Base-by-base conservation (phyloP, 495 filamentous ascomycete species). In the Penicillium angulare region DNA sequence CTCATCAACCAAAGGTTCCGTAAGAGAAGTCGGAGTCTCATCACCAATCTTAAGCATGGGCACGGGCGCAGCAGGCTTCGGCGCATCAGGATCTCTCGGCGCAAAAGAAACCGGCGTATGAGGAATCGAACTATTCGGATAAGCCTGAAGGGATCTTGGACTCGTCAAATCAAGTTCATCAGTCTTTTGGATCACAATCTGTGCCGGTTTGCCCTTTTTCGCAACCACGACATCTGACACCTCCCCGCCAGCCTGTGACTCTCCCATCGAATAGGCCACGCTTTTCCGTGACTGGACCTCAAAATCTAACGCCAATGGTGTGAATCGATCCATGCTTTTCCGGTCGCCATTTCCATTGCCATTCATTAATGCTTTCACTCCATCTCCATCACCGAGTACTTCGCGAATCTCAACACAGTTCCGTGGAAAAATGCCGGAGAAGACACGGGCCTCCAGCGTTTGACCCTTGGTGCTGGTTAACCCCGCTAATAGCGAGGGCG, bases 1-100 rank as follows among this genome's bases (percentile, higher is more conserved):
- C 64, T 99, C 93, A 66, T 97, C 95, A 9, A 99, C 91, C 48
- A 99, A 73, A 3, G 93, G 93, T 65, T 99, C 93, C 20, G 88
- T 81, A 10, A 82, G 78, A 3, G 90, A 96, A 2, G 88, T 92
- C 3, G 90, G 86, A 1, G 90, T 95, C 74, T 98, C 93, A 55
- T 98, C 93, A 20, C 95, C 95, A 60, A 97, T 89, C 65, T 96
- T 96, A 31, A 98, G 78, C 88, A 96, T 92, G 7, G 93, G 93
- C 2, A 98, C 95, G 0, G 93, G 93, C 7, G 95, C 95, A 2
- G 89, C 80, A 21, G 90, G 95, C 59, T 88, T 88, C 12, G 87
- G 86, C 22, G 76, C 79, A 62, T 83, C 78, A 2, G 75, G 73
- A 43, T 75, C 71, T 26, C 74, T 65, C n/a, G 72, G 69, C 20